Conservation (phyloP, 306 rosid genomes). For the Vigna hirtella region DNA sequence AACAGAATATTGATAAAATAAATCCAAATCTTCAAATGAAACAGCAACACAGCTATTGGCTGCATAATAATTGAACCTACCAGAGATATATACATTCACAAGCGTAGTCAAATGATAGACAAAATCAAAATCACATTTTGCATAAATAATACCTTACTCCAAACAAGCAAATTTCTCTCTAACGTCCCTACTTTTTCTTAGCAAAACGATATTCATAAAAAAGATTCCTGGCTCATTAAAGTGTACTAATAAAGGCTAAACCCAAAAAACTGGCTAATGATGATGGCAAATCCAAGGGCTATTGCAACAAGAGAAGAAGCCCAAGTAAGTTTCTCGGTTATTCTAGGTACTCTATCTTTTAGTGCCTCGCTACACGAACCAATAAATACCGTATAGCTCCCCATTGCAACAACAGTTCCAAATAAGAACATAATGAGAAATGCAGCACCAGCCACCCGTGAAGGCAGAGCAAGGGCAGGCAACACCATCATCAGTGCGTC, state of each 20-base stretch:
- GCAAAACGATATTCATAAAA: slow-evolving; percentile 43
- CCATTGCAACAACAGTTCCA: slow-evolving; percentile 96
- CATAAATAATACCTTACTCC: slow-evolving; percentile 41
- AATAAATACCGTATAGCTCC: slow-evolving; percentile 89
- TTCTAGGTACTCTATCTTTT: slow-evolving; percentile 89
- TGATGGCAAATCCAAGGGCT: slow-evolving; percentile 81
- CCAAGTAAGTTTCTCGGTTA: slow-evolving; percentile 98
- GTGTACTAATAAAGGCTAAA: slow-evolving; percentile 72
- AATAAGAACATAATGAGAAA: slow-evolving; percentile 88
- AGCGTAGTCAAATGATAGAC: slow-evolving; percentile 35
- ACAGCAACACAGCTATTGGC: slow-evolving; percentile 28
- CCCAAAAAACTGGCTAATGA: slow-evolving; percentile 90
- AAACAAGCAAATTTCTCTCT: slow-evolving; percentile 49
- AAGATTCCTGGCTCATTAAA: slow-evolving; percentile 30
- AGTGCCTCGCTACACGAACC: slow-evolving; percentile 92
- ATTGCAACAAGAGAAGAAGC: slow-evolving; percentile 93
- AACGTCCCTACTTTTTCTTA: slow-evolving; percentile 35
- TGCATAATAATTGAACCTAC: slow-evolving; percentile 35
- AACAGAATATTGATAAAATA: slow-evolving; percentile 8
- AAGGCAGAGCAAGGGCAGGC: slow-evolving; percentile 97
- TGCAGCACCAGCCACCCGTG: slow-evolving; percentile 94
- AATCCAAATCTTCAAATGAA: slow-evolving; percentile 41
- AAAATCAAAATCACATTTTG: slow-evolving; percentile 38
- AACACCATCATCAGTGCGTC: slow-evolving; percentile 97
- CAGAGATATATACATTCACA: slow-evolving; percentile 35